Conservation (phyloP, 805 yeast genomes). For the Wickerhamiella vanderwaltii region DNA sequence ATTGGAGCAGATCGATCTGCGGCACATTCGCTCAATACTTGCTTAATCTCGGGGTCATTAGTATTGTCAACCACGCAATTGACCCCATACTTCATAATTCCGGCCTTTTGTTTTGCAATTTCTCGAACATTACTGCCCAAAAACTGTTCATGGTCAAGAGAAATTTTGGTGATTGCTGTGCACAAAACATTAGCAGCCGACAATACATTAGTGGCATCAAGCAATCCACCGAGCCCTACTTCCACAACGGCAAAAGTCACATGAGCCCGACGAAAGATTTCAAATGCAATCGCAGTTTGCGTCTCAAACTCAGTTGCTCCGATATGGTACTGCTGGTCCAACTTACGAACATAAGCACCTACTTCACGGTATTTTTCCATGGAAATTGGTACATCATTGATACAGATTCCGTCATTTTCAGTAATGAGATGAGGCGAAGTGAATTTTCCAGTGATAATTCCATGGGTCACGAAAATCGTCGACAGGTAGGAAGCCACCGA, state of each 20-base stretch:
- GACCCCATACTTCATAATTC: slow-evolving; percentile 53
- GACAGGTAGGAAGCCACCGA: slow-evolving; percentile 77
- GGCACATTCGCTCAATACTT: slow-evolving; percentile 12
- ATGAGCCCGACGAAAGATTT: slow-evolving; percentile 46
- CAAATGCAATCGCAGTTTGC: slow-evolving; percentile 73
- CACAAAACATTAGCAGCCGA: slow-evolving; percentile 35
- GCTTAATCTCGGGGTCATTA: slow-evolving; percentile 41
- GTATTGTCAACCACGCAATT: slow-evolving; percentile 65
- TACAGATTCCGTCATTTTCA: slow-evolving; percentile 62
- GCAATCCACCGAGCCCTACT: slow-evolving; percentile 85
- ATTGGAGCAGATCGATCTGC: background rate
- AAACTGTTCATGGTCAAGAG: slow-evolving; percentile 70
- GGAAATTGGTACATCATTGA: slow-evolving; percentile 49
- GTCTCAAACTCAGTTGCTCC: slow-evolving; percentile 84
- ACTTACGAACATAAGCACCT: slow-evolving; percentile 32
- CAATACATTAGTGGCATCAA: slow-evolving; percentile 76
- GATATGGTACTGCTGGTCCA: slow-evolving; percentile 34
- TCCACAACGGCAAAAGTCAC: slow-evolving; percentile 78
- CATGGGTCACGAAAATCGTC: slow-evolving; percentile 42
- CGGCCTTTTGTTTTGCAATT: slow-evolving; percentile 76
- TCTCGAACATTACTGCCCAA: slow-evolving; percentile 53
- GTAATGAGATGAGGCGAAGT: slow-evolving; percentile 77
- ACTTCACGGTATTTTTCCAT: slow-evolving; percentile 34
- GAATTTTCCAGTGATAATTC: slow-evolving; percentile 56
- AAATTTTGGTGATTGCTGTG: slow-evolving; percentile 74